These are phyloP conservation scores for Amoeboaphelidium protococcarum DNA, from an alignment of 371 early-diverging fungal genomes.

Conservation along the genomic window DNA sequence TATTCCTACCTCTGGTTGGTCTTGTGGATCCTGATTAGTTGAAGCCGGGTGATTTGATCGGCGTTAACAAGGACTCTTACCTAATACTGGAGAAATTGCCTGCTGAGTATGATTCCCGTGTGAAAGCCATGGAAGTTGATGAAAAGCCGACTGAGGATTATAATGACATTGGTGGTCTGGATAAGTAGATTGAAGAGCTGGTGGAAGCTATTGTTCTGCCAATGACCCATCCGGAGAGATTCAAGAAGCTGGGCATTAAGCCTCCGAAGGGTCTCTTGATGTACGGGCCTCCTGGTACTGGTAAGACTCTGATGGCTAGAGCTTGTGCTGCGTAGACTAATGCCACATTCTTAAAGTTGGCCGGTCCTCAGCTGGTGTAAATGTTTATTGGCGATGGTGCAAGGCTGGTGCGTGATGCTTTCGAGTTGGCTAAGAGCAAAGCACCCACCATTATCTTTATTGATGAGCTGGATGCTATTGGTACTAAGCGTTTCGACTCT, in stretches of 20 bases:
- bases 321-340: slow-evolving; percentile 96
- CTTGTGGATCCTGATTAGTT: slow-evolving; percentile 77
- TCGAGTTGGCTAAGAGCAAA: slow-evolving; percentile 94
- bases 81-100: slow-evolving; percentile 95
- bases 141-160: slow-evolving; percentile 99
- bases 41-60: slow-evolving; percentile 95
- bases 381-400: slow-evolving; percentile 99
- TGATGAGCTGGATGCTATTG: slow-evolving; percentile 99
- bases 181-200: slow-evolving; percentile 96
- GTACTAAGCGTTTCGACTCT: slow-evolving; percentile 94
- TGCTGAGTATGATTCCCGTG: slow-evolving; percentile 95
- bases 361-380: slow-evolving; percentile 95
- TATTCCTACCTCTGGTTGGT: slow-evolving; percentile 94
- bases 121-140: slow-evolving; percentile 99
- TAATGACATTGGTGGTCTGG: slow-evolving; percentile 95
- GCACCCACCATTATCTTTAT: slow-evolving; percentile 99
- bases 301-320: slow-evolving; percentile 84
- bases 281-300: slow-evolving; percentile 82
- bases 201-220: slow-evolving; percentile 97
- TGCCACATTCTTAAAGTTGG: slow-evolving; percentile 83
- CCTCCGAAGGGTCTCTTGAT: slow-evolving; percentile 96
- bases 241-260: slow-evolving; percentile 85
- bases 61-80: slow-evolving; percentile 98
- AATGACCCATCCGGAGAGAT: slow-evolving; percentile 88
- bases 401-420: slow-evolving; percentile 94